A percentile compares a stretch with the other conserved stretches of the same genome.
These are phyloP conservation scores for Colletotrichum neosansevieriae DNA, from an alignment of 2,329 filamentous ascomycete genomes.

Conservation along the genomic window DNA sequence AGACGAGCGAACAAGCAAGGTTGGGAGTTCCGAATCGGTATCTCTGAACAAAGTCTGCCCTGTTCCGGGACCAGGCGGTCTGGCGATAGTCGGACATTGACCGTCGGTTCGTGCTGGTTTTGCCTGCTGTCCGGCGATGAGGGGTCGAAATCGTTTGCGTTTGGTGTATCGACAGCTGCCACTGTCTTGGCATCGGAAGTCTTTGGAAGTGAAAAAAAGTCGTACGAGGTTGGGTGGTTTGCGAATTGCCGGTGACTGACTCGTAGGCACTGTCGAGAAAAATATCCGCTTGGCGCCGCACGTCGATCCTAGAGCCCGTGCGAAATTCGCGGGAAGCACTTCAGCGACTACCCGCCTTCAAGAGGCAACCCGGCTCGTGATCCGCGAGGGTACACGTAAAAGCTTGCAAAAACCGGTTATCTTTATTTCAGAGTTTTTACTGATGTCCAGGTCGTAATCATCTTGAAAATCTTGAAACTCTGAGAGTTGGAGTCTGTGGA, in stretches of 20 bases:
- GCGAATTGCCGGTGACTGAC: slow-evolving; percentile 22
- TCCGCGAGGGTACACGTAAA: no score
- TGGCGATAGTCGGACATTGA: slow-evolving; percentile 22
- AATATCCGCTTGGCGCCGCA: slow-evolving; percentile 15
- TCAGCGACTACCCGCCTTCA: not conserved
- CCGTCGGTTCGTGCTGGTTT: slow-evolving; percentile 28
- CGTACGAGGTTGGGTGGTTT: slow-evolving; percentile 33
- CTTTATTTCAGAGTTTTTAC: slow-evolving; percentile 20
- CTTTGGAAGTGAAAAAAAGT: slow-evolving; percentile 19
- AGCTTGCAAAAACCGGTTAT: not conserved
- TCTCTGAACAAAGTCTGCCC: not conserved
- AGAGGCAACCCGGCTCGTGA: not conserved
- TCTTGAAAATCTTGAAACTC: slow-evolving; percentile 35
- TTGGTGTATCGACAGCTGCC: slow-evolving; percentile 19
- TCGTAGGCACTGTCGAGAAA: slow-evolving; percentile 15
- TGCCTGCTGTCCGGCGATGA: slow-evolving; percentile 14
- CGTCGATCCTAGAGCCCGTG: not conserved
- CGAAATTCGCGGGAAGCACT: not conserved
- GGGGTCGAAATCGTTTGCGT: slow-evolving; percentile 26
- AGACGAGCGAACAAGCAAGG: not conserved
- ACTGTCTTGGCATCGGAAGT: slow-evolving; percentile 36
- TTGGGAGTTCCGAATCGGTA: slow-evolving; percentile 12
- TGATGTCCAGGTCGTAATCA: not conserved
- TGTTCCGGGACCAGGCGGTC: slow-evolving; percentile 10
- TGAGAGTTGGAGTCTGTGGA: slow-evolving; percentile 28